Evolutionary conservation across 495 filamentous ascomycete genomes (phyloP), one percentile per base, ranked within the genome.

Genomic region (Hypoxylon intermedium): DNA sequence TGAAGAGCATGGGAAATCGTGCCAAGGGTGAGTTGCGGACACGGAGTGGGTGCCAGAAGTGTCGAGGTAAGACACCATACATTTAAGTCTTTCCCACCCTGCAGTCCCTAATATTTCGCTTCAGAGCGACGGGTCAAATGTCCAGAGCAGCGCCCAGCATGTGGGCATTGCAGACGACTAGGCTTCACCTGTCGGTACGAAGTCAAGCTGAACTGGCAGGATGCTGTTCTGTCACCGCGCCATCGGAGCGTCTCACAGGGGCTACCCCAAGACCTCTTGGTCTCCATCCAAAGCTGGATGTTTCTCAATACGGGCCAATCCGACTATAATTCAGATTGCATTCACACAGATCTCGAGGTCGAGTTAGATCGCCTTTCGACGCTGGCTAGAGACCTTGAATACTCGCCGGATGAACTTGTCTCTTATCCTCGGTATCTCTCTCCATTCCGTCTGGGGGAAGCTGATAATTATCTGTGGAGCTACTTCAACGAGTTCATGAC

Each of bases 91-190:
- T 40, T 26, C 28, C 9, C 12, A 26, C 12, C 5, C 9, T 13
- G 18, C 18, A 23, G 20, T 2, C 24, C 26, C 41, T 63, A 20
- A 63, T 37, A 26, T 23, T 5, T 37, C 5, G 15, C 33, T 13
- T 24, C 15, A 59, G 55, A 65, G 20, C 37, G 61, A n/a, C 54
- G 61, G 9, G 61, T 65, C 20, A 65, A 65, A 54, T 65, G 54
- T 24, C 55, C 55, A 13, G 61, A 65, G 38, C 49, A 65, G 15
- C 54, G 44, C 9, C 61, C 61, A 0, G 45, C 55, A 40, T 65
- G 54, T 34, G 19, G 55, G 3, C 54, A 59, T 42, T 65, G 61
- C 15, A 26, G 34, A 55, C 43, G 61, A 9, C 28, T 65, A 18
- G 55, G 55, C 21, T 65, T 65, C 28, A 37, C 40, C 26, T 65